Base-by-base conservation (phyloP, 495 filamentous ascomycete species). In the Tetracladium setigerum region DNA sequence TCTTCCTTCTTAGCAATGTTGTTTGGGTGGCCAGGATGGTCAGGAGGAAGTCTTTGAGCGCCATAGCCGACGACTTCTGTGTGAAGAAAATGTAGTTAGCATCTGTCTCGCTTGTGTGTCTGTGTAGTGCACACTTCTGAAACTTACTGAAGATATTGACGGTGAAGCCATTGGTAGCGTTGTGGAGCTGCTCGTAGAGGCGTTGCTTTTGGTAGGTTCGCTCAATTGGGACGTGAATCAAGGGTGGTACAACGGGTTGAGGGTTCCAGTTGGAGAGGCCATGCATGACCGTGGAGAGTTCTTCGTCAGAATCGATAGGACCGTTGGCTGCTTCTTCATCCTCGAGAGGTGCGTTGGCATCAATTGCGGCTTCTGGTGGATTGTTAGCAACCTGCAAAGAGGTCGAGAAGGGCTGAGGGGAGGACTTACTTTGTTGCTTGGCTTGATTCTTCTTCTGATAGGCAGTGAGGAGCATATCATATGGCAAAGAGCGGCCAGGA, bases 371-470 rank as follows among this genome's bases (percentile, higher is more conserved):
- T 68, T 95, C 86, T 91, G 59, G 32, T 22, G 14, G 33, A 33
- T n/a, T 36, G 45, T 68, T 55, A 65, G 63, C 50, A 42, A 22
- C 39, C 30, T 39, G 38, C 10, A 7, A 19, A 36, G 27, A n/a
- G 18, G 11, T 44, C 30, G 22, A 38, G 34, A 19, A 19, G 36
- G 38, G 39, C 18, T 17, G 41, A 22, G 5, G 33, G 36, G 44
- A 41, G 43, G 19, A 42, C 77, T 54, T 76, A 89, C 86, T 94
- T 62, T 96, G 91, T 68, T 92, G 86, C 57, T 94, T 91, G 11
- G 92, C 92, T 66, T 97, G 92, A 62, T 97, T 98, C 73, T 95
- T 95, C 74, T 96, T 96, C 69, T 98, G 92, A 64, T 98, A 97
- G 14, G 87, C 85, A 24, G 86, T 80, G 17, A 98, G 76, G 19